Base-by-base conservation (phyloP, 768 basidiomycete genomes). In the Ramaria sp. region DNA sequence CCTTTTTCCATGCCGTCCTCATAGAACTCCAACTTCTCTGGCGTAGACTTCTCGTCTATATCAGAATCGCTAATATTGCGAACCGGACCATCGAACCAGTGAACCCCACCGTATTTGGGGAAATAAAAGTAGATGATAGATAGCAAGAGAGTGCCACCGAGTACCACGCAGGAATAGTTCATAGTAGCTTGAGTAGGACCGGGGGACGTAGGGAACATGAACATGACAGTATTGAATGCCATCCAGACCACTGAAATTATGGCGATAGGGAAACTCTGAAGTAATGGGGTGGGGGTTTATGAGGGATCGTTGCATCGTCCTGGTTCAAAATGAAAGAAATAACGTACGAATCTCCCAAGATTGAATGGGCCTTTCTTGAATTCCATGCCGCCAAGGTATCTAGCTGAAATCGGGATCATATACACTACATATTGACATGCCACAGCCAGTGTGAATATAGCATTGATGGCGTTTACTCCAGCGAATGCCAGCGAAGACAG, bases 51-150 rank as follows among this genome's bases (percentile, higher is more conserved):
- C n/a, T n/a, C n/a, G n/a, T n/a, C n/a, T n/a, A n/a, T n/a, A n/a
- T n/a, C n/a, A n/a, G n/a, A n/a, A n/a, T n/a, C n/a, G n/a, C n/a
- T n/a, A n/a, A 32, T 32, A 32, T 32, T 32, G 10, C 30, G 30
- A n/a, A 84, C 69, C 0, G 85, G 84, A 0, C 84, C 85, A 4
- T 68, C 76, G 63, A 87, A 87, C 85, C 85, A 86, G 58, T 82
- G 68, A 6, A 74, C 70, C 4, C 85, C 86, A 12, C 86, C 85
- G 54, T 85, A 85, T 27, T 69, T 68, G 24, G 65, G 65, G 63
- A 83, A 74, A 67, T 79, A 88, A 63, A 81, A 88, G 70, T 79
- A 88, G 1, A 70, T 57, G 10, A 82, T 60, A 1, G 81, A 76
- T 20, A 85, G 70, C 3, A 71, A 38, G 51, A 86, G 66, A 1